Evolutionary conservation across 1,139 yeast genomes (phyloP), one percentile per base, ranked within the genome.

Genomic region (Nakaseomyces nivariensis): DNA sequence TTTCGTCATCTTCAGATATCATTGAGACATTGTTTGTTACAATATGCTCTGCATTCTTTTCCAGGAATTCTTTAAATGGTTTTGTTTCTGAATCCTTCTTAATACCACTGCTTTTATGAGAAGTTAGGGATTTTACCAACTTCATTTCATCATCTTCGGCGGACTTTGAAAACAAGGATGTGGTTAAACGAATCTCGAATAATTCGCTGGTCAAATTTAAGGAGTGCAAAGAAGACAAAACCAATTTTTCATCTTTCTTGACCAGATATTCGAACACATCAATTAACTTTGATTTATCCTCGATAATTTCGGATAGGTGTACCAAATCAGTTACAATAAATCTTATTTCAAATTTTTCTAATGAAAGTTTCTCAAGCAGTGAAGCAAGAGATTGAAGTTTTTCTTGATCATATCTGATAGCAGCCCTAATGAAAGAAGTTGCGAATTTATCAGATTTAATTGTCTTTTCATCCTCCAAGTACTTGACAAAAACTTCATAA

Each of bases 181-280:
- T 73, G 69, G 85, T 84, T 48, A 86, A 70, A 52, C 75, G 72
- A 73, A 86, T 76, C 67, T 87, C 96, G 56, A 87, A 74, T 11
- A 77, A 73, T 38, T 77, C 77, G 24, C 82, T 56, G 34, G 72
- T 69, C 43, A 79, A 56, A 27, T 69, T 67, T 27, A 70, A 55
- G 1, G 69, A 63, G 4, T 67, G 63, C 54, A 85, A 69, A 9
- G 71, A 67, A 11, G 68, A 59, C 11, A 70, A 46, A 51, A 85
- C 76, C 34, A 72, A 56, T 1, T 66, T 68, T 47, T 72, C 68
- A 53, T 79, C 67, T 13, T 57, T 54, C 37, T 64, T 66, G 48
- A 74, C 67, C 45, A 79, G 69, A 47, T 64, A 64, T 60, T 80
- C 82, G 49, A 79, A 71, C 17, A 76, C 57, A 31, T 67, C 66